Base-by-base conservation (phyloP, 1,284 basidiomycete genomes). In the Pseudozyma thailandica region DNA sequence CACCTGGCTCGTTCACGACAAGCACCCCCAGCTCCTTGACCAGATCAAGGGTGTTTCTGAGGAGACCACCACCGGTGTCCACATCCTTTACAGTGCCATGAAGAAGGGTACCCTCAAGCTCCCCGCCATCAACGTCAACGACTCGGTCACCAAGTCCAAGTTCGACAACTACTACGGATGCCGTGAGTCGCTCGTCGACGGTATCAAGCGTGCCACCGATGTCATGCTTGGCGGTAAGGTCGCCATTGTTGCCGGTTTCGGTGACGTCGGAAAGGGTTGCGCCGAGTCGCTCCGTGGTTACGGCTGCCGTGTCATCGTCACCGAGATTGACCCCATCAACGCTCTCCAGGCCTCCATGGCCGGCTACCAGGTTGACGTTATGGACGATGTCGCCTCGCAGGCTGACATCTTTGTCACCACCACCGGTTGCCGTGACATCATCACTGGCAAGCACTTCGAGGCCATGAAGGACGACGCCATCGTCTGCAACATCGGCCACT, bases 211-310 rank as follows among this genome's bases (percentile, higher is more conserved):
- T 84, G 95, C 95, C 68, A 99, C 95, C 79, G 95, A 99, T 85
- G 93, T 99, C 84, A 99, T 99, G 95, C 90, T 98, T 84, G 96
- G 96, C 80, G 95, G 95, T 65, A 99, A 99, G 87, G 93, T 98
- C 77, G 94, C 94, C 64, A 92, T 98, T 74, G 95, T 99, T 79
- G 95, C 95, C 79, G 95, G 95, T 70, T 99, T 92, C 85, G 95
- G 95, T 87, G 95, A 99, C 83, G 95, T 99, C 81, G 95, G 95
- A 79, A 99, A 99, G 87, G 95, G 95, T 71, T 99, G 96, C 85
- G 95, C 95, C 76, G 94, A 98, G 86, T 94, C 96, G 39, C 90
- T 99, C 82, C 89, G 90, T 70, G 92, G 94, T 33, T 99, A 98
- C 86, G 95, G 95, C 84, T 90, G 93, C 77, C 94, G 96, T 82